phyloP scores from a whole-genome alignment of 345 rosid species.

The Gossypium ekmanianum region DNA sequence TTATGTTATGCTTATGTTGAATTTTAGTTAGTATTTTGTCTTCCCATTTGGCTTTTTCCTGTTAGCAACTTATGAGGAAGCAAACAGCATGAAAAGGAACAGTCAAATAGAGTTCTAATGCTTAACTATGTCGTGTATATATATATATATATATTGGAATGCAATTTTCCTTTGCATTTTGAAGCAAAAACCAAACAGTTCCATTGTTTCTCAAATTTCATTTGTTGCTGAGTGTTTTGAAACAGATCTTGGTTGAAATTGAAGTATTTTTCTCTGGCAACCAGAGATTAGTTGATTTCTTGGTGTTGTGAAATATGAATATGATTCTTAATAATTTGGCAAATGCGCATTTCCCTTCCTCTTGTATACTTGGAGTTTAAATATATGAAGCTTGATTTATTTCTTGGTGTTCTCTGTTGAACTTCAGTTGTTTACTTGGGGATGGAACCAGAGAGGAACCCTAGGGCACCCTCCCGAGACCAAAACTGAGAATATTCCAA shows the following conservation, averaged over 20 bases:
- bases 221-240: not conserved
- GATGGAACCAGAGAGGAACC: conserved; percentile 99
- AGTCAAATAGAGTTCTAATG: not conserved
- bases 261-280: not conserved
- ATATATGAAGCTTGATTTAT: conserved; percentile 5
- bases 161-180: not conserved
- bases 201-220: conserved; percentile 1
- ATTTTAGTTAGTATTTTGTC: not conserved
- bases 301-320: conserved; percentile 1
- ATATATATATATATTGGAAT: no score
- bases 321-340: not conserved
- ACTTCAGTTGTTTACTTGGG: conserved; percentile 93
- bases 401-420: conserved; percentile 9
- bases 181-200: not conserved
- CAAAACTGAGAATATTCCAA: conserved; percentile 83
- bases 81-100: not conserved
- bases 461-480: conserved; percentile 88
- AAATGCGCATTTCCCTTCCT: not conserved
- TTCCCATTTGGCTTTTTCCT: not conserved
- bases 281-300: conserved; percentile 7
- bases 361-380: not conserved
- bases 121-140: not conserved
- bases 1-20: not conserved
- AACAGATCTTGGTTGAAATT: not conserved
- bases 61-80: not conserved